Percentiles rank a stretch among this genome's conserved stretches.
Conservation (phyloP, 805 yeast genomes). For the Ogataea trehaloabstinens region DNA sequence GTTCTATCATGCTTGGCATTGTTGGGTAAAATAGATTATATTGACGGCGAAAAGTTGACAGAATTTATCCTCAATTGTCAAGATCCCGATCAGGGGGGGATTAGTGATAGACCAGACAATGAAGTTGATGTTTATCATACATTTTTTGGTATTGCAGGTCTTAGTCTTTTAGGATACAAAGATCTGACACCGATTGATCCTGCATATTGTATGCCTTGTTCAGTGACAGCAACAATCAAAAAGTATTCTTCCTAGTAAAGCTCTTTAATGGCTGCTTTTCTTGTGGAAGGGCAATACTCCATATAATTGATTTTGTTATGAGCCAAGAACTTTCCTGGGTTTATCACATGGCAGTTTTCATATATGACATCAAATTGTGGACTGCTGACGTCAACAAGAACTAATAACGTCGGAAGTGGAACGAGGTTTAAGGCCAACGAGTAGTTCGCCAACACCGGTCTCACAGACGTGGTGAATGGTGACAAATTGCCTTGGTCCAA, state of each 20-base stretch:
- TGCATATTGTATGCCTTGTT: constrained; percentile 76
- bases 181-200: constrained; percentile 73
- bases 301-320: constrained; percentile 58
- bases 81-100: constrained; percentile 79
- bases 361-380: constrained; percentile 74
- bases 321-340: constrained; percentile 57
- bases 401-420: constrained; percentile 69
- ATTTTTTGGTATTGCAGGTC: constrained; percentile 82
- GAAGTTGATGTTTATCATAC: constrained; percentile 94
- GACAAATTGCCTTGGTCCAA: constrained; percentile 86
- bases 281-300: constrained; percentile 68
- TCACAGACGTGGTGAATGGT: constrained; percentile 63
- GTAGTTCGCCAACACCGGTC: constrained; percentile 67
- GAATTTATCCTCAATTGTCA: constrained; percentile 75
- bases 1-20: constrained; percentile 74
- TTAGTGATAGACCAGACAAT: constrained; percentile 88
- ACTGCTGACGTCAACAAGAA: constrained; percentile 69
- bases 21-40: constrained; percentile 68
- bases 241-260: constrained; percentile 35
- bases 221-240: constrained; percentile 35
- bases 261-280: constrained; percentile 48
- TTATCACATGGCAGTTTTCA: constrained; percentile 77
- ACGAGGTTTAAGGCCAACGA: constrained; percentile 68
- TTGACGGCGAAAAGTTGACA: constrained; percentile 61
- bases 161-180: constrained; percentile 69